These are phyloP conservation scores for Neopestalotiopsis clavispora DNA, from an alignment of 2,329 filamentous ascomycete species.

Conservation along the genomic window DNA sequence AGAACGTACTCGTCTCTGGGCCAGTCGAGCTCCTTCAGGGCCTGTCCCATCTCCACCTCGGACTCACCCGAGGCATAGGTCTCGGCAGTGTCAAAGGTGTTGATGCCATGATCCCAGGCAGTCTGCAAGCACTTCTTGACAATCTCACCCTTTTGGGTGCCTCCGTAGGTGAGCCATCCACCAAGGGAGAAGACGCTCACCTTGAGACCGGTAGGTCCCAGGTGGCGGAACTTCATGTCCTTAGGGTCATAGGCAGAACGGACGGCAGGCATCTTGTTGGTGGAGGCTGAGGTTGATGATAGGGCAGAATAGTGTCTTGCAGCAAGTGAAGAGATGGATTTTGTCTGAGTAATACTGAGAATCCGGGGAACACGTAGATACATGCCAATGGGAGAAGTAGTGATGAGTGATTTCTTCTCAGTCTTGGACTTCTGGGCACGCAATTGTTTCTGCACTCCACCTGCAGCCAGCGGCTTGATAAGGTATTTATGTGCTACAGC, in stretches of 20 bases:
- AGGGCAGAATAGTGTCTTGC: constrained; percentile 18
- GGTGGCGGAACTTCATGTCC: constrained; percentile 48
- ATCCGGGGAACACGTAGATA: background rate
- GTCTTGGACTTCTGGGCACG: background rate
- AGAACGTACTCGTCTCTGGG: constrained; percentile 59
- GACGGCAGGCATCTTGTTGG: constrained; percentile 30
- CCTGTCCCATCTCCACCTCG: constrained; percentile 55
- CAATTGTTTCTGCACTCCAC: background rate
- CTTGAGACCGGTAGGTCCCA: constrained; percentile 47
- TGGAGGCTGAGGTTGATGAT: background rate
- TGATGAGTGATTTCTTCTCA: constrained; percentile 6
- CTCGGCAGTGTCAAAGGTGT: constrained; percentile 61
- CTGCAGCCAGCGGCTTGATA: background rate
- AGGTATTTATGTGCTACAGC: background rate
- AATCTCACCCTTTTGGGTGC: constrained; percentile 40
- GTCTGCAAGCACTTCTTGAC: constrained; percentile 49
- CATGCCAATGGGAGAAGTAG: constrained; percentile 7
- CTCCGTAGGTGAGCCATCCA: constrained; percentile 36
- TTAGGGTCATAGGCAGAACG: constrained; percentile 32
- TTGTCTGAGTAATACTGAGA: constrained; percentile 2
- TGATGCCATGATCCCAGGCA: constrained; percentile 57
- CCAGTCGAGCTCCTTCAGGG: constrained; percentile 41
- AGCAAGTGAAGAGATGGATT: constrained; percentile 6
- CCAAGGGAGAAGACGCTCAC: constrained; percentile 47
- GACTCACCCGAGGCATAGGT: constrained; percentile 52